phyloP scores from a whole-genome alignment of 2,329 filamentous ascomycete genomes.

The Paecilomyces niveus region DNA sequence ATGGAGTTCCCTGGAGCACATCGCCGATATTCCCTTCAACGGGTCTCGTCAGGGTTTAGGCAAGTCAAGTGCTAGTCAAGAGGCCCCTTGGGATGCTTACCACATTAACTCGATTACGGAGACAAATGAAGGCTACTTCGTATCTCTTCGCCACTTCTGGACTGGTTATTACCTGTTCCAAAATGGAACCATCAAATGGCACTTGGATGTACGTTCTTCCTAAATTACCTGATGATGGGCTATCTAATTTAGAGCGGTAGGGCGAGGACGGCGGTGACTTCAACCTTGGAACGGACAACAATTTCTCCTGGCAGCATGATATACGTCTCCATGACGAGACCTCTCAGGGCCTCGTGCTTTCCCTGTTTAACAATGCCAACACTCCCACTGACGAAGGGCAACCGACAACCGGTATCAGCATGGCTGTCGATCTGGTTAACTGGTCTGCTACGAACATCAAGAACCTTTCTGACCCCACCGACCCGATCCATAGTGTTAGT shows the following conservation, averaged over 20 bases:
- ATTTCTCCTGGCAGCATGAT: slow-evolving; percentile 28
- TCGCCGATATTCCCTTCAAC: slow-evolving; percentile 13
- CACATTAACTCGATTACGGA: slow-evolving; percentile 28
- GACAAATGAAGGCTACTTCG: slow-evolving; percentile 25
- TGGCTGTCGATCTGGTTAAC: slow-evolving; percentile 15
- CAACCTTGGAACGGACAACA: slow-evolving; percentile 10
- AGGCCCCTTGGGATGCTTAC: slow-evolving; percentile 27
- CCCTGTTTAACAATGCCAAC: slow-evolving; percentile 26
- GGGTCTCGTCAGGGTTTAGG: slow-evolving; percentile 17
- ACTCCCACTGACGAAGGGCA: slow-evolving; percentile 13
- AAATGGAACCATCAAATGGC: slow-evolving; percentile 23
- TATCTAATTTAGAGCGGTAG: slow-evolving; percentile 3
- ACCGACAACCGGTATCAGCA: slow-evolving; percentile 16
- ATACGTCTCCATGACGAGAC: slow-evolving; percentile 30
- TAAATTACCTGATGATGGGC: neutral
- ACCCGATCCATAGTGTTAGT: slow-evolving; percentile 19
- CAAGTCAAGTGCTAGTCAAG: slow-evolving; percentile 10
- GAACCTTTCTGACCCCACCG: slow-evolving; percentile 13
- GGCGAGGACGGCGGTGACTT: slow-evolving; percentile 22
- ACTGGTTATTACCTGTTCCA: slow-evolving; percentile 23
- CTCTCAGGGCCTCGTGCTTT: slow-evolving; percentile 22
- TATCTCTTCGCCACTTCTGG: slow-evolving; percentile 31
- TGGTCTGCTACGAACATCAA: slow-evolving; percentile 16
- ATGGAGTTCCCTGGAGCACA: slow-evolving; percentile 29
- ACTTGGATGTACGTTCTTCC: slow-evolving; percentile 13